Base-by-base conservation (phyloP, 371 early-diverging fungal genomes). In the Syncephalastrum sp. region DNA sequence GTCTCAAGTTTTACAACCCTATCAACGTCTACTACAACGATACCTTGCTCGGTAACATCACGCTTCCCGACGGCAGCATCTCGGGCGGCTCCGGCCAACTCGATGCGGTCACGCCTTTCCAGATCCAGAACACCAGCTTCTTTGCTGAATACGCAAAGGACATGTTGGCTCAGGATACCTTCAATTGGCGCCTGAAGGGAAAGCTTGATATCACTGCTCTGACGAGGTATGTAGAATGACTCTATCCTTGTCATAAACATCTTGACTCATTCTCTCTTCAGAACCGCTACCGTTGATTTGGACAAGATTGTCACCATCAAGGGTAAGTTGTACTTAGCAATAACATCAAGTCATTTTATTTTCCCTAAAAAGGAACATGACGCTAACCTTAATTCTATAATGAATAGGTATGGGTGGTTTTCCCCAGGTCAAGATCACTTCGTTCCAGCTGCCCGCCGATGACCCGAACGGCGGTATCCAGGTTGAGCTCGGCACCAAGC, bases 131-230 rank as follows among this genome's bases (percentile, higher is more conserved):
- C 42, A 44, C 63, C 12, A 53, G 60, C 56, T 67, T 71, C 14
- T 83, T 86, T 60, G 76, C 79, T 49, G 58, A 55, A 33, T 86
- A 84, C 57, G 63, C 83, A 33, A 72, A 70, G 25, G 76, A 77
- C 29, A 78, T 86, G 81, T 57, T 86, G 69, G 69, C 79, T 45
- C 55, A 63, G 1, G 77, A 77, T 27, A 49, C 59, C 29, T 84
- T 86, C 54, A 69, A 60, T 19, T 86, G 86, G 86, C 77, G 65
- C 0, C 62, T 86, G 53, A 75, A 80, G 65, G 81, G 82, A 44
- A 73, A 73, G 50, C 72, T 82, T 45, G 78, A 81, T 60, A 78
- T 86, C 50, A 73, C 74, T 46, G 83, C 86, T 50, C 72, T 84
- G 49, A 66, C 81, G 16, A 75, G 80, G 77, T 76, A 67, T 56